Evolutionary conservation across 2,329 filamentous ascomycete genomes (phyloP), one percentile per base, ranked within the genome.

Genomic region (Ophiostoma piceae): DNA sequence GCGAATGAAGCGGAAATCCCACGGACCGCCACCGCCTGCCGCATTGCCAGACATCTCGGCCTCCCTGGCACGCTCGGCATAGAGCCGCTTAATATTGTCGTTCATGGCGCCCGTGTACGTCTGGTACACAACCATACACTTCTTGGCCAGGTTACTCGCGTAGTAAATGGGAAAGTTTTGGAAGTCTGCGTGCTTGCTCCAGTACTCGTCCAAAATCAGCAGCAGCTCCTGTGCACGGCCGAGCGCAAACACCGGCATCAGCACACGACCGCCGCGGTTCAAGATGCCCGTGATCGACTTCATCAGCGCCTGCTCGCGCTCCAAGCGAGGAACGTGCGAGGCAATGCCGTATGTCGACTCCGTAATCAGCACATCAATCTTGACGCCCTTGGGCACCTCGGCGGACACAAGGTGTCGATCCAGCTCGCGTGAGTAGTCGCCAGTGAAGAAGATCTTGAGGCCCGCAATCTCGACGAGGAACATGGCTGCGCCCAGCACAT

Each of bases 21-120:
- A 99, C 0, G 95, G 95, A 0, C 91, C 91, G 47, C 92, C 94
- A 76, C 91, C 94, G 8, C 87, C 88, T 7, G 86, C 85, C 2
- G 85, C 85, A 74, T 93, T 91, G 9, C 92, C 91, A 43, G 88
- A 89, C 0, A 90, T 90, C 78, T 96, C 92, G 11, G 92, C 92
- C 78, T 96, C 92, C 3, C 92, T 92, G 88, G 97, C 96, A 66
- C 92, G 88, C 79, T 96, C 93, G 68, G 91, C 86, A 80, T 97
- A 97, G n/a, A 97, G 86, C 12, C 92, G 88, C 79, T 97, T 97
- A 82, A 99, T 98, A 76, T 97, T 98, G 77, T 98, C 94, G 78
- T 99, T 99, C 95, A 99, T 99, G 69, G 94, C 93, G 67, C 94
- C 92, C 67, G 98, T 92, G 76, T 98, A 99, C 1, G 95, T 99